Evolutionary conservation across 2,329 filamentous ascomycete genomes (phyloP), one percentile per base, ranked within the genome.

Genomic region (Neonectria sp.): DNA sequence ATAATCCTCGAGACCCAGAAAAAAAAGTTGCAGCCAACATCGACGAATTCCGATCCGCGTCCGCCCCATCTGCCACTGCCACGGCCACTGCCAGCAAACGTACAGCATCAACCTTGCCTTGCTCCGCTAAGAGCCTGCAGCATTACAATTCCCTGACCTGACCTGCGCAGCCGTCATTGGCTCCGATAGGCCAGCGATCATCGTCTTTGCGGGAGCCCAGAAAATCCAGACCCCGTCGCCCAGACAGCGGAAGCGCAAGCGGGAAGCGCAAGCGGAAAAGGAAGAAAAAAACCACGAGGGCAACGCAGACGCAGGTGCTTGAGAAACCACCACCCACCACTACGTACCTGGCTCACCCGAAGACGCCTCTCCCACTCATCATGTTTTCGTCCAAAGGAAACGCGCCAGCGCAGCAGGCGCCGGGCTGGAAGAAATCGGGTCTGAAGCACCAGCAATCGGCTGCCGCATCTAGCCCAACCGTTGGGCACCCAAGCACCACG

Each of bases 351-450:
- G 64, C 62, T 57, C 52, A 27, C 37, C 55, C 65, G 48, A 25
- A 67, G 40, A 59, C 56, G 55, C 49, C 65, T 71, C 55, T 72
- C 51, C 63, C 68, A 63, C 74, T 72, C 73, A 80, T 74, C 78
- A 85, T 86, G 82, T 83, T 80, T 73, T 82, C 82, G 73, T 78
- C 82, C 76, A 79, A 77, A 73, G 79, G 79, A 73, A 79, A 77
- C 75, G 80, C 83, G 81, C 81, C 82, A 80, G 76, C 80, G 68
- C 82, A 83, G 78, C 82, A 82, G 73, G 82, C 86, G 69, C 88
- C 88, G 64, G 87, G 87, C 70, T 90, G 88, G 88, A 90, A 90
- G 77, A 85, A 86, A 83, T 85, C 89, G 84, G 88, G 88, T 80
- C 85, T 90, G 77, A 89, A 89, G 83, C 87, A 89, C 80, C 90